A percentile compares a stretch with the other conserved stretches of the same genome.
phyloP scores from a whole-genome alignment of 1,284 basidiomycete genomes.

The Ganoderma lingzhi region DNA sequence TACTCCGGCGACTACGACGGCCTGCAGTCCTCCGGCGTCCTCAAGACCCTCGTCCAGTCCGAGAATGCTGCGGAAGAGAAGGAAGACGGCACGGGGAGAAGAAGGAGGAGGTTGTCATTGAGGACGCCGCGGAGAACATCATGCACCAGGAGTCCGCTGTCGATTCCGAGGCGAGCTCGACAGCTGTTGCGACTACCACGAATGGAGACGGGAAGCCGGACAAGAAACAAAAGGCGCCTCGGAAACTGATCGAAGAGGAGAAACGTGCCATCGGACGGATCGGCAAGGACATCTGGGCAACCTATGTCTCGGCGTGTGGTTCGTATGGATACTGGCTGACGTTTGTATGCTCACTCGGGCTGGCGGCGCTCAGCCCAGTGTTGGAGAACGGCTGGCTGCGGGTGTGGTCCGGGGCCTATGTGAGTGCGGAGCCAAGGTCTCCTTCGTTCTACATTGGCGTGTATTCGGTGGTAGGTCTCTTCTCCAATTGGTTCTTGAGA shows the following conservation, averaged over 20 bases:
- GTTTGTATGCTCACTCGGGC: slow-evolving; percentile 64
- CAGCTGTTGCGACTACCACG: slow-evolving; percentile 47
- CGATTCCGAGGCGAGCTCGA: slow-evolving; percentile 60
- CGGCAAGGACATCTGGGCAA: slow-evolving; percentile 79
- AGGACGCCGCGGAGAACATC: slow-evolving; percentile 15
- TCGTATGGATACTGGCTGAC: slow-evolving; percentile 73
- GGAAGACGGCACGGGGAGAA: slow-evolving; percentile 38
- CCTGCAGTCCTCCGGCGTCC: slow-evolving; percentile 74
- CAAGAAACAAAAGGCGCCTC: slow-evolving; percentile 69
- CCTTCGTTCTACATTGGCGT: slow-evolving; percentile 80
- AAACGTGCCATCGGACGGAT: slow-evolving; percentile 88
- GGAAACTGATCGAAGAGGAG: slow-evolving; percentile 93
- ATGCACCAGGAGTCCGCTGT: slow-evolving; percentile 35
- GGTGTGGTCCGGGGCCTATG: slow-evolving; percentile 68
- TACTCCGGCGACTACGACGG: slow-evolving; percentile 75
- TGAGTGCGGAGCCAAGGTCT: slow-evolving; percentile 50
- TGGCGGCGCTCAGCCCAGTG: slow-evolving; percentile 80
- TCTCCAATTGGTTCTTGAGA: slow-evolving; percentile 14
- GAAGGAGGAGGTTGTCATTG: slow-evolving; percentile 23
- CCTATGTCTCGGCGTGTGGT: slow-evolving; percentile 82
- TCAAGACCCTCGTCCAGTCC: slow-evolving; percentile 74
- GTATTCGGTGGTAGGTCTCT: slow-evolving; percentile 68
- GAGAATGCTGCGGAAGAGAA: slow-evolving; percentile 54
- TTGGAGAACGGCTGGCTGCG: slow-evolving; percentile 87
- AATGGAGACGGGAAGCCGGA: slow-evolving; percentile 49